Evolutionary conservation across 257 asterid genomes (phyloP), one percentile per base, ranked within the genome.

Genomic region (Anisodus tanguticus): DNA sequence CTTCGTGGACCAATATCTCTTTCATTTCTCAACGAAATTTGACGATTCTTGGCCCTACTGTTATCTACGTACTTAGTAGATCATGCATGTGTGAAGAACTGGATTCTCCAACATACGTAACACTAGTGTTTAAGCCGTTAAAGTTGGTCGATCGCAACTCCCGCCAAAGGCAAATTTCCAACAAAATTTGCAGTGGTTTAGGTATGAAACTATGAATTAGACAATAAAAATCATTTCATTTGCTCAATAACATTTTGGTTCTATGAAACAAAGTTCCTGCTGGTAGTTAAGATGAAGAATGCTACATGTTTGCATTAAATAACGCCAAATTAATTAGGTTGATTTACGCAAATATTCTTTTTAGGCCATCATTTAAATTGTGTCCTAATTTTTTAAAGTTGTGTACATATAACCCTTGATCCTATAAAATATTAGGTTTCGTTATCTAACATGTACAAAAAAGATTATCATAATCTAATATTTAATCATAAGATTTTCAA

Each of bases 161-260:
- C n/a, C n/a, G n/a, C n/a, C n/a, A n/a, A n/a, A n/a, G n/a, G n/a
- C n/a, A n/a, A n/a, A n/a, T n/a, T n/a, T n/a, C n/a, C n/a, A n/a
- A n/a, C n/a, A n/a, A 76, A 76, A 8, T 77, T 15, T 77, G 82
- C 47, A 77, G 16, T 77, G 49, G 64, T 31, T 77, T 53, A 31
- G 64, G 49, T 13, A 31, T 13, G 35, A 31, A 31, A 31, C 35
- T 31, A 31, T 31, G 43, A 13, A 26, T 53, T 77, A 31, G 49
- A 53, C 62, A 31, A 22, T 51, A 76, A 35, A 67, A 11, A 53
- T 22, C 49, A 63, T 16, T 74, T 76, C 45, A 76, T 22, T 51
- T 6, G 6, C 81, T 76, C 31, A 5, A 2, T 49, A 15, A 15
- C 4, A 22, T 49, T 74, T 53, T 67, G 17, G 11, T 13, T 76